Conservation (phyloP, 2,329 filamentous ascomycete species). For the Thyridium curvatum region DNA sequence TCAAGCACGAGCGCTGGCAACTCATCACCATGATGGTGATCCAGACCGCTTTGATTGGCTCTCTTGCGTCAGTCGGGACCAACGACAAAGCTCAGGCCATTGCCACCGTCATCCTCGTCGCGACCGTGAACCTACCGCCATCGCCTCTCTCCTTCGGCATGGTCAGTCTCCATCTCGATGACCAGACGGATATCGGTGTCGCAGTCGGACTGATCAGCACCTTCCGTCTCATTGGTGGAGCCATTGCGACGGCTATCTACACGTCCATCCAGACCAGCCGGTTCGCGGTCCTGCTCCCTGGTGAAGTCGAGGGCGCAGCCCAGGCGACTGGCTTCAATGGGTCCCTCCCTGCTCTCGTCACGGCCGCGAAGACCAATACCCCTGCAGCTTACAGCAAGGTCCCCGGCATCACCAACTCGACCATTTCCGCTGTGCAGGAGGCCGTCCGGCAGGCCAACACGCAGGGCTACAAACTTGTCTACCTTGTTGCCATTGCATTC, state of each 20-base stretch:
- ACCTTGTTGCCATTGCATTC: slow-evolving; percentile 27
- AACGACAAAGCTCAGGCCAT: slow-evolving; percentile 23
- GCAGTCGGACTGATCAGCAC: slow-evolving; percentile 25
- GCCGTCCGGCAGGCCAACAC: slow-evolving; percentile 23
- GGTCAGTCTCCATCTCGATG: slow-evolving; percentile 22
- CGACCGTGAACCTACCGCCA: slow-evolving; percentile 18
- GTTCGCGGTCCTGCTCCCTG: slow-evolving; percentile 14
- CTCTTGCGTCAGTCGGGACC: slow-evolving; percentile 21
- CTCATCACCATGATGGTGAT: slow-evolving; percentile 17
- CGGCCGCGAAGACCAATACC: slow-evolving; percentile 19
- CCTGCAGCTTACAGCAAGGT: slow-evolving; percentile 19
- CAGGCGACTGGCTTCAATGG: slow-evolving; percentile 9
- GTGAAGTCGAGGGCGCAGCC: slow-evolving; percentile 9
- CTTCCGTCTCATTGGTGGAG: slow-evolving; percentile 24
- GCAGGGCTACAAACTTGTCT: slow-evolving; percentile 16
- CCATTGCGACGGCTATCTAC: slow-evolving; percentile 28
- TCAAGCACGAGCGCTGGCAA: slow-evolving; percentile 21
- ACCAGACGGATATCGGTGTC: slow-evolving; percentile 26
- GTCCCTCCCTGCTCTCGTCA: slow-evolving; percentile 10
- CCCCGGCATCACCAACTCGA: slow-evolving; percentile 15
- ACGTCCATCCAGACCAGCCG: slow-evolving; percentile 21
- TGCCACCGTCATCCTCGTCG: slow-evolving; percentile 17
- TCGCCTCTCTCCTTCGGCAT: slow-evolving; percentile 22
- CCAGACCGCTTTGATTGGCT: slow-evolving; percentile 24
- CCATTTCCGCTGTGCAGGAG: slow-evolving; percentile 18